Percentiles rank a stretch among this genome's conserved stretches.
phyloP scores from a whole-genome alignment of 495 filamentous ascomycete species.

The Penicillium daleae region DNA sequence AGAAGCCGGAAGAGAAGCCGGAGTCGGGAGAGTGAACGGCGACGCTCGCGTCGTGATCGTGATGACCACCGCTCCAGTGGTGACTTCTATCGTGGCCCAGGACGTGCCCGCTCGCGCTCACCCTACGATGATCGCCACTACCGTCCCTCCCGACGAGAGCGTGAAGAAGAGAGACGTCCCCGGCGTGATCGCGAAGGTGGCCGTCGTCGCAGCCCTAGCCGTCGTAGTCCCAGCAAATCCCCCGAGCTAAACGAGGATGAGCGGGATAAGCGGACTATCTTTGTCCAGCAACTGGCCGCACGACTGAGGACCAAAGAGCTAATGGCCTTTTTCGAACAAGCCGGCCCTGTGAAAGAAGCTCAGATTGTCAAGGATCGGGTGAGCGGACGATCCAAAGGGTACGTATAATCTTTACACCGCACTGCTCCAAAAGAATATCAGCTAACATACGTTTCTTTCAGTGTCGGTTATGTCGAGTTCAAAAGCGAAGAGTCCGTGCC shows the following conservation, averaged over 20 bases:
- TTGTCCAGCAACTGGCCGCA: constrained; percentile 95
- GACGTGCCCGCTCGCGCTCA: constrained; percentile 75
- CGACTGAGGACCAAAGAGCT: constrained; percentile 91
- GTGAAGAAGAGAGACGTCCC: constrained; percentile 27
- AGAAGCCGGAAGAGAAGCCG: constrained; percentile 82
- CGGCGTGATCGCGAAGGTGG: constrained; percentile 55
- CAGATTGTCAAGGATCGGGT: constrained; percentile 99
- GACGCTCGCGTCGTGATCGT: constrained; percentile 77
- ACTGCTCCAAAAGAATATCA: neutral
- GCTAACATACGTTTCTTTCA: constrained; percentile 37
- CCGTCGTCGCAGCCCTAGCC: constrained; percentile 55
- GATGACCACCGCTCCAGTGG: constrained; percentile 68
- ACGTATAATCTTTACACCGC: constrained; percentile 36
- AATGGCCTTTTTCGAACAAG: constrained; percentile 93
- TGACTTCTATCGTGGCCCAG: constrained; percentile 74
- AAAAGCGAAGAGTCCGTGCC: constrained; percentile 93
- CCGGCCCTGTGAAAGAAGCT: constrained; percentile 94
- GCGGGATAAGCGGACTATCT: constrained; percentile 93
- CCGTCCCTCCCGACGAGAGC: constrained; percentile 56
- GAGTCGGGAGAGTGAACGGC: constrained; percentile 78
- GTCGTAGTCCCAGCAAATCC: constrained; percentile 54
- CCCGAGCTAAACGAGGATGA: constrained; percentile 87
- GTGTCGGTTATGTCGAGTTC: constrained; percentile 99
- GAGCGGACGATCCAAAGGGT: constrained; percentile 97
- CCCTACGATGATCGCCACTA: constrained; percentile 76